A percentile compares a stretch with the other conserved stretches of the same genome.
Evolutionary conservation across 2,329 filamentous ascomycete species (phyloP).

Genomic region (Corinectria fuckeliana): DNA sequence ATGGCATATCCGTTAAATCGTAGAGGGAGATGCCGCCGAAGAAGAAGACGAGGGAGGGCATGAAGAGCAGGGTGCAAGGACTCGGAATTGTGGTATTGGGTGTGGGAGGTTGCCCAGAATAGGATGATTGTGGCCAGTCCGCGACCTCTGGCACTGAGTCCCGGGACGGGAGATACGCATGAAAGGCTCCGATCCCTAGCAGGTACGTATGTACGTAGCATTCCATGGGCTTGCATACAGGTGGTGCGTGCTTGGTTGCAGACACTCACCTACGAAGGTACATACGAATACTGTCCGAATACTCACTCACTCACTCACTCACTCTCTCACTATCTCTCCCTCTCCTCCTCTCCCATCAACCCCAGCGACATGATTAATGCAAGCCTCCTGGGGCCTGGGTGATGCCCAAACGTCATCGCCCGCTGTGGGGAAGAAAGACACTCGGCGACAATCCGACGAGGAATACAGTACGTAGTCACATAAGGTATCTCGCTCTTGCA

Average conservation of each 20-base stretch:
- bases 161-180: not conserved
- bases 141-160: not conserved
- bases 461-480: not conserved
- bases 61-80: slow-evolving; percentile 12
- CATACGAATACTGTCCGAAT: not conserved
- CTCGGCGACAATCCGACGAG: slow-evolving; percentile 21
- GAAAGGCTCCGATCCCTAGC: not conserved
- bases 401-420: slow-evolving; percentile 21
- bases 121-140: slow-evolving; percentile 15
- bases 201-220: no score
- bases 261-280: not conserved
- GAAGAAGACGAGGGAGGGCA: no score
- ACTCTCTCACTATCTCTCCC: no score
- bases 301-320: not conserved
- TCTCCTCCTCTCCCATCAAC: no score
- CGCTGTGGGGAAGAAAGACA: slow-evolving; percentile 17
- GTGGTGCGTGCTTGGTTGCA: not conserved
- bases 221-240: not conserved
- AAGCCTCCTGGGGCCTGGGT: slow-evolving; percentile 15
- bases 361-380: slow-evolving; percentile 21
- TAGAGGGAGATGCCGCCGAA: no score
- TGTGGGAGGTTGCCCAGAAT: slow-evolving; percentile 25
- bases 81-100: slow-evolving; percentile 21
- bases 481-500: not conserved
- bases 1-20: no score